Conservation (phyloP, 106 monocot genomes). For the Acanthochlamys bracteata region DNA sequence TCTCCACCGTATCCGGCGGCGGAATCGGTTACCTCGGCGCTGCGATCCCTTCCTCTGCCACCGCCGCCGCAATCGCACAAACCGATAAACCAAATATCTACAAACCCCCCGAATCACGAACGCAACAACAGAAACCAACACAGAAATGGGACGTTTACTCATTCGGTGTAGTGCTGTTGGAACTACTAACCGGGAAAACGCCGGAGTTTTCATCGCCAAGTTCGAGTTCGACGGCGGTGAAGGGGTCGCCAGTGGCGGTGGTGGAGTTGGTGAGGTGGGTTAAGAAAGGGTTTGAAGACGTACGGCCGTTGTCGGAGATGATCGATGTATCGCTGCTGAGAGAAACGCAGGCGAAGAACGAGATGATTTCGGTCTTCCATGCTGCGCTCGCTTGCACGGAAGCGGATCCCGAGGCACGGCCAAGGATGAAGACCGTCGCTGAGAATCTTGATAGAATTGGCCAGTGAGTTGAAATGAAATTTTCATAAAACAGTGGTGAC, state of each 20-base stretch:
- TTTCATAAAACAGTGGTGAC: background rate
- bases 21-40: constrained; percentile 20
- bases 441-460: constrained; percentile 63
- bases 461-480: background rate
- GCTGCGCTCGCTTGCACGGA: constrained; percentile 73
- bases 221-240: background rate
- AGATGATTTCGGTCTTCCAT: constrained; percentile 42
- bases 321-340: constrained; percentile 37
- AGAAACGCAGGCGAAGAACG: constrained; percentile 42
- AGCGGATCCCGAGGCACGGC: constrained; percentile 58
- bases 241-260: constrained; percentile 18
- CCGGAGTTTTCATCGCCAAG: constrained; percentile 23
- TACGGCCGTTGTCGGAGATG: constrained; percentile 53
- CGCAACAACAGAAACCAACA: constrained; percentile 18
- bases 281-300: constrained; percentile 49
- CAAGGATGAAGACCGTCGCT: constrained; percentile 62
- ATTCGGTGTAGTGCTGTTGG: constrained; percentile 66
- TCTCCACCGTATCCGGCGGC: background rate
- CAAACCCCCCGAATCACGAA: constrained; percentile 51
- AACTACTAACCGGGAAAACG: constrained; percentile 59
- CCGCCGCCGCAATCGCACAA: background rate
- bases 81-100: constrained; percentile 25
- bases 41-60: constrained; percentile 17
- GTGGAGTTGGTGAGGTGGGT: constrained; percentile 73
- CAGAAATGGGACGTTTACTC: constrained; percentile 89